Conservation (phyloP, 2,329 filamentous ascomycete species). For the Cytospora leucostoma region DNA sequence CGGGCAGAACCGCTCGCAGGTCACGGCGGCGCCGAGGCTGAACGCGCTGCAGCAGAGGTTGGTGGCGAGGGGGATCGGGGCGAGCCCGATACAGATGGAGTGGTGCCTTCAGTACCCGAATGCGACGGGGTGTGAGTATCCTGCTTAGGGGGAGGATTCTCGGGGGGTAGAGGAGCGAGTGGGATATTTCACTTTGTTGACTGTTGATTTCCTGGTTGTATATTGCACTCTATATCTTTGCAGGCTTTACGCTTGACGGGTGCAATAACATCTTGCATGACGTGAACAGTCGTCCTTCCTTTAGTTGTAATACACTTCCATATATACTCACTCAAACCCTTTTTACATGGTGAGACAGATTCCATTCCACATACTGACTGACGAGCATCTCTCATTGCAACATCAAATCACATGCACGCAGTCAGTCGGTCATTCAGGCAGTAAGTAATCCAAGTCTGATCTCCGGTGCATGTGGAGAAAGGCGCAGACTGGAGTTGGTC, state of each 20-base stretch:
- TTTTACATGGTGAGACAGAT: not conserved
- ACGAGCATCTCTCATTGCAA: not conserved
- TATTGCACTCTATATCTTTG: not conserved
- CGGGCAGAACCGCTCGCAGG: constrained; percentile 70
- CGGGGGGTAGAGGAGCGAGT: not conserved
- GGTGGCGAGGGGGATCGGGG: constrained; percentile 65
- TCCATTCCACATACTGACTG: not conserved
- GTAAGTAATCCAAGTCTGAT: too few relatives aligned
- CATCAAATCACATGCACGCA: not conserved
- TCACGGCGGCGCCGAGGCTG: constrained; percentile 68
- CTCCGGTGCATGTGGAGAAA: too few relatives aligned
- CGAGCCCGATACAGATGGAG: constrained; percentile 68
- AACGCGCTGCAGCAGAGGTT: constrained; percentile 77
- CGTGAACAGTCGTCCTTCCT: not conserved
- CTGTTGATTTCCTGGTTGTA: not conserved
- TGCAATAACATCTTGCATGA: too few relatives aligned
- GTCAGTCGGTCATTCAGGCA: too few relatives aligned
- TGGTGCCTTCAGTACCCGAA: constrained; percentile 66
- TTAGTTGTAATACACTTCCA: constrained; percentile 4
- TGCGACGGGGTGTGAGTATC: constrained; percentile 47
- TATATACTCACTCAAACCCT: constrained; percentile 12
- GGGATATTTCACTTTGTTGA: not conserved
- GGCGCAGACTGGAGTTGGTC: not conserved
- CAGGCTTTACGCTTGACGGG: too few relatives aligned
- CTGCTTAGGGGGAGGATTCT: constrained; percentile 23